phyloP scores from a whole-genome alignment of 352 stramenopile species.

The Phytopythium sindhum region DNA sequence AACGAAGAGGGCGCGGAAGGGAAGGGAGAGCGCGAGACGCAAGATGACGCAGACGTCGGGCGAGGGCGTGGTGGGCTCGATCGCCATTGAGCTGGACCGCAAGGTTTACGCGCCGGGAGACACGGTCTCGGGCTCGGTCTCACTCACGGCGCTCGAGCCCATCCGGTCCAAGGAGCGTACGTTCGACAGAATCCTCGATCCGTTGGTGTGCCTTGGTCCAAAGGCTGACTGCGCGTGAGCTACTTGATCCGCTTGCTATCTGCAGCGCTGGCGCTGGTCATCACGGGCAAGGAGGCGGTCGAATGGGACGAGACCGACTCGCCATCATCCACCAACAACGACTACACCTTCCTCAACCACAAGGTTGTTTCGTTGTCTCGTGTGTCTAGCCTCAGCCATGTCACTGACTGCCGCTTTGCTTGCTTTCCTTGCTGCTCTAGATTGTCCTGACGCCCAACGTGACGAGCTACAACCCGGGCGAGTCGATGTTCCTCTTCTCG shows the following conservation, averaged over 20 bases:
- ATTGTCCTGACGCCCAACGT: conserved; percentile 18
- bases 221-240: background rate
- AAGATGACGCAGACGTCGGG: conserved; percentile 24
- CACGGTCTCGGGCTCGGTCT: conserved; percentile 17
- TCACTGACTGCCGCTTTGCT: background rate
- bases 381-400: background rate
- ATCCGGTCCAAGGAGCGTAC: conserved; percentile 27
- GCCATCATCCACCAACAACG: conserved; percentile 22
- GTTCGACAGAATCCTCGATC: background rate
- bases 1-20: background rate
- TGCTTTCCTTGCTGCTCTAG: background rate
- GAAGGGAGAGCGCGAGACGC: background rate
- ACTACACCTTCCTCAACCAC: conserved; percentile 29
- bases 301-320: conserved; percentile 28
- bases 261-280: conserved; percentile 20
- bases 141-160: conserved; percentile 19
- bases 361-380: conserved; percentile 11
- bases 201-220: background rate
- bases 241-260: background rate
- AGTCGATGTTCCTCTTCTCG: conserved; percentile 19
- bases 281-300: conserved; percentile 23
- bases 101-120: conserved; percentile 26
- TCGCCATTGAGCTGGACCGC: conserved; percentile 23
- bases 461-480: conserved; percentile 13
- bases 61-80: conserved; percentile 20